Evolutionary conservation across 257 asterid species (phyloP).

Genomic region (Solanum lycopersicoides): DNA sequence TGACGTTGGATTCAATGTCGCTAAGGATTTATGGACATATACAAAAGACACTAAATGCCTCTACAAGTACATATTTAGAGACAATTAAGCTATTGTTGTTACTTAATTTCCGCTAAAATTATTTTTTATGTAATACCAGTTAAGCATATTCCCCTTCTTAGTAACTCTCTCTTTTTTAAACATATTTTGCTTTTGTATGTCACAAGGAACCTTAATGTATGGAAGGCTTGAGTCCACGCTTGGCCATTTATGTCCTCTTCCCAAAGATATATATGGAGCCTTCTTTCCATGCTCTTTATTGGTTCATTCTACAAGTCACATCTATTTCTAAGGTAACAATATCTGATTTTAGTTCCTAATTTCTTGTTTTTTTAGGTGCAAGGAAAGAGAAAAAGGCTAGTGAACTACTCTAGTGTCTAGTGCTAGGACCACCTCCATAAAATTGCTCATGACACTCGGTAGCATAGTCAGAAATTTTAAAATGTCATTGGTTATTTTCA

Average conservation of each 20-base stretch:
- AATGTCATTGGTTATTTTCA: background rate
- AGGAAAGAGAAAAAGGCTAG: background rate
- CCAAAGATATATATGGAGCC: background rate
- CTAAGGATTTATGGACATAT: too few species aligned
- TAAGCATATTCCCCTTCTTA: background rate
- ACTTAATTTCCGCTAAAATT: too few species aligned
- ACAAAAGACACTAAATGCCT: accelerated
- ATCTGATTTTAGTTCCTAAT: background rate
- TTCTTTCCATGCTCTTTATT: background rate
- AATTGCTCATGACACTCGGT: background rate
- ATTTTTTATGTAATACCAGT: too few species aligned
- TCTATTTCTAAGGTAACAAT: background rate
- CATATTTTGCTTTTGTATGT: background rate
- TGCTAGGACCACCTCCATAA: background rate
- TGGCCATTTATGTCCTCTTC: conserved; percentile 16
- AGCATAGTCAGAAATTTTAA: background rate
- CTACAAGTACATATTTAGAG: too few species aligned
- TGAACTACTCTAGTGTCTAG: background rate
- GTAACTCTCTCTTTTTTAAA: background rate
- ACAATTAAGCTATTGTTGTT: background rate
- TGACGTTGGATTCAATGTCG: too few species aligned
- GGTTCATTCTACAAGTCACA: conserved; percentile 14
- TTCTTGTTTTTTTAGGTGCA: background rate
- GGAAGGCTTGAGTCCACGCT: conserved; percentile 40
- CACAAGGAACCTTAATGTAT: conserved; percentile 8